A percentile compares a stretch with the other conserved stretches of the same genome.
Conservation (phyloP, 148 eudicot genomes). For the Simmondsia chinensis region DNA sequence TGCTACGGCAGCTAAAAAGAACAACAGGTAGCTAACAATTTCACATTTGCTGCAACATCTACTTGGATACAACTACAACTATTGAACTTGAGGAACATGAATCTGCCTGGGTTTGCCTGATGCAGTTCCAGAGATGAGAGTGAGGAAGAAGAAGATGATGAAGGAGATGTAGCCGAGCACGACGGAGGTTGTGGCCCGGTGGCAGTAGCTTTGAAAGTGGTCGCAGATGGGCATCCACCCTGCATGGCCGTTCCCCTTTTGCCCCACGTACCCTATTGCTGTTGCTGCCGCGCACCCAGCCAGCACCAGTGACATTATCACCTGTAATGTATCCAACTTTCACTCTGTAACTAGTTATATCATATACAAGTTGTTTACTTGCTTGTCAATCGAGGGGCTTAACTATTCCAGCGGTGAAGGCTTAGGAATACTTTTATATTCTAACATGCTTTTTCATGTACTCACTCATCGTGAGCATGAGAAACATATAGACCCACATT, state of each 20-base stretch:
- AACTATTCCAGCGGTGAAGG: neutral
- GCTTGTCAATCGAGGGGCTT: neutral
- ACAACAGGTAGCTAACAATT: too few species aligned
- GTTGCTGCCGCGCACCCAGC: constrained; percentile 43
- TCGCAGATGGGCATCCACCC: constrained; percentile 55
- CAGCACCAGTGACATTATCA: constrained; percentile 19
- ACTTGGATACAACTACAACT: too few species aligned
- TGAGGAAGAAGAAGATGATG: constrained; percentile 19
- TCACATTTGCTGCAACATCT: too few species aligned
- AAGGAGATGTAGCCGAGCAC: constrained; percentile 16
- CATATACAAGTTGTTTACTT: neutral
- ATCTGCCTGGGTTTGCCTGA: too few species aligned
- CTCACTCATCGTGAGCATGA: too few species aligned
- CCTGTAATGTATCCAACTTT: constrained; percentile 15
- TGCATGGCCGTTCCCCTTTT: constrained; percentile 28
- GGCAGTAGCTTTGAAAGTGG: constrained; percentile 25
- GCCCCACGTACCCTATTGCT: constrained; percentile 36
- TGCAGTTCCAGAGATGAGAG: constrained; percentile 11
- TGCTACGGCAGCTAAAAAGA: too few species aligned
- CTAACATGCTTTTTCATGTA: too few species aligned
- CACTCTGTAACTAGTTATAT: neutral
- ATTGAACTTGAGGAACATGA: too few species aligned
- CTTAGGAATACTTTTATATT: too few species aligned
- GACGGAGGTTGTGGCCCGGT: constrained; percentile 11
- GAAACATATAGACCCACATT: too few species aligned